These are phyloP conservation scores for Arthroderma sp. DNA, from an alignment of 2,329 filamentous ascomycete genomes.

Conservation along the genomic window DNA sequence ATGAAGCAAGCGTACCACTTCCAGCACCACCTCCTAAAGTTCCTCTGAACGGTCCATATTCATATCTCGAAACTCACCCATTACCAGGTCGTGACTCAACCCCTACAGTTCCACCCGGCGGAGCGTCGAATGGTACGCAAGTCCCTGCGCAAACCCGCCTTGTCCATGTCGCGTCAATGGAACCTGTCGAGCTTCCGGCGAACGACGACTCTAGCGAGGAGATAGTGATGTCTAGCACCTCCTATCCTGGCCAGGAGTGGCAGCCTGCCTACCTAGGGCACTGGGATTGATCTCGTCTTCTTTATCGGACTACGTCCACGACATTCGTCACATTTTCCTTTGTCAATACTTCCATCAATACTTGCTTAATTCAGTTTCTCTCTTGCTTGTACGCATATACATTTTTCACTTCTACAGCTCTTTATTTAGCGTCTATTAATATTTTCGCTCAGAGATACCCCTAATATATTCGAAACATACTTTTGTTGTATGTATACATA, in stretches of 20 bases:
- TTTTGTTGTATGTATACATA: too few species aligned
- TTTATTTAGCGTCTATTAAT: neutral
- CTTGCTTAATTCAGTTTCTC: neutral
- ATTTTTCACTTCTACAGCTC: neutral
- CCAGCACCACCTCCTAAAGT: constrained; percentile 7
- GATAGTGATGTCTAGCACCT: constrained; percentile 38
- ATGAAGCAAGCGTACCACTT: constrained; percentile 1
- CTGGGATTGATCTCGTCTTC: constrained; percentile 10
- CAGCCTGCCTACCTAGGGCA: constrained; percentile 19
- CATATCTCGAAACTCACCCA: neutral
- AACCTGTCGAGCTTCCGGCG: constrained; percentile 27
- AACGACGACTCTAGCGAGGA: constrained; percentile 33
- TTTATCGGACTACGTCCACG: neutral
- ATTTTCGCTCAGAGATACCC: neutral
- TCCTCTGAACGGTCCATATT: neutral
- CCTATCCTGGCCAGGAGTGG: constrained; percentile 40
- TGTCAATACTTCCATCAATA: neutral
- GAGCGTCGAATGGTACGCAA: neutral
- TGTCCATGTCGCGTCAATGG: neutral
- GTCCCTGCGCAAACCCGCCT: neutral
- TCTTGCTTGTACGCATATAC: neutral
- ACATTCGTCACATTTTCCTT: neutral
- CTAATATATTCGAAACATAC: neutral
- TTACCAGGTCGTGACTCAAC: neutral
- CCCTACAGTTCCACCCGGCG: neutral